Evolutionary conservation across 805 yeast species (phyloP).

Genomic region (Candida multigemmis): DNA sequence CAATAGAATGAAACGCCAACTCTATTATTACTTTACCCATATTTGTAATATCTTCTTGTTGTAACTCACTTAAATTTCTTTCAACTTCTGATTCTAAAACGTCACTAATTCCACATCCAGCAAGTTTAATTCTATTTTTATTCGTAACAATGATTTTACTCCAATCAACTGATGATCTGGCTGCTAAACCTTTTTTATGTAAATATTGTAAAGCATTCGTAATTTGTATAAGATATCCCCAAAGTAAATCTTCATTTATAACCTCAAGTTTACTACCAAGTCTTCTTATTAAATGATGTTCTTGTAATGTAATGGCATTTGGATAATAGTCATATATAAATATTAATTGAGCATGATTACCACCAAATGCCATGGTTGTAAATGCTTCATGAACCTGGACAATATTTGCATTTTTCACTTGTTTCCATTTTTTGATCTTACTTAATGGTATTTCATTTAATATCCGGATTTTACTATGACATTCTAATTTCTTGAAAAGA

Average conservation of each 20-base stretch:
- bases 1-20: slow-evolving; percentile 32
- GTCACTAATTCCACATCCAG: slow-evolving; percentile 66
- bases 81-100: slow-evolving; percentile 38
- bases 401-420: slow-evolving; percentile 44
- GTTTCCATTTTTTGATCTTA: slow-evolving; percentile 60
- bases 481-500: slow-evolving; percentile 64
- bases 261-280: slow-evolving; percentile 34
- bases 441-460: slow-evolving; percentile 48
- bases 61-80: slow-evolving; percentile 17
- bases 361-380: slow-evolving; percentile 80
- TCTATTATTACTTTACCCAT: slow-evolving; percentile 56
- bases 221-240: slow-evolving; percentile 74
- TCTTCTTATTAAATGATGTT: slow-evolving; percentile 49
- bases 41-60: slow-evolving; percentile 45
- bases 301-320: slow-evolving; percentile 58
- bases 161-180: slow-evolving; percentile 50
- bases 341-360: slow-evolving; percentile 50
- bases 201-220: slow-evolving; percentile 57
- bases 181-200: slow-evolving; percentile 58
- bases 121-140: slow-evolving; percentile 60
- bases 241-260: slow-evolving; percentile 56
- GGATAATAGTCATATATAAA: slow-evolving; percentile 85
- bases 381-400: slow-evolving; percentile 73
- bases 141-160: slow-evolving; percentile 68
- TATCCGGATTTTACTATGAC: slow-evolving; percentile 8